phyloP scores from a whole-genome alignment of 768 basidiomycete species.

The Serendipita indica region DNA sequence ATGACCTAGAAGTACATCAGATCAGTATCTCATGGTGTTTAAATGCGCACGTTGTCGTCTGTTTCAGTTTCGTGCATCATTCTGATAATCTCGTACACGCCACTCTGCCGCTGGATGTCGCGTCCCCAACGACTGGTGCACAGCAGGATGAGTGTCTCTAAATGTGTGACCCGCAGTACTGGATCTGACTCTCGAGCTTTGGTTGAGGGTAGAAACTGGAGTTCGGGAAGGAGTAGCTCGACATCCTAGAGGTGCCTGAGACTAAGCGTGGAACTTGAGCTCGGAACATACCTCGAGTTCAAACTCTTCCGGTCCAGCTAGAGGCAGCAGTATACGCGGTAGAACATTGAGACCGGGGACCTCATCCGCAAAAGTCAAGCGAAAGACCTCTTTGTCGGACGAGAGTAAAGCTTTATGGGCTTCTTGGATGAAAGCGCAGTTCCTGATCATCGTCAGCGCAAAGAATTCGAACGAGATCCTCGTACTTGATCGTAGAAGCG shows the following conservation, averaged over 20 bases:
- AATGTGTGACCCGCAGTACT: constrained; percentile 58
- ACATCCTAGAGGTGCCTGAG: constrained; percentile 42
- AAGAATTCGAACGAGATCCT: constrained; percentile 10
- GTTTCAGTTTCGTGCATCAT: constrained; percentile 63
- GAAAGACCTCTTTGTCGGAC: constrained; percentile 40
- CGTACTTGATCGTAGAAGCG: constrained; percentile 73
- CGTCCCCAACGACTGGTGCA: constrained; percentile 85
- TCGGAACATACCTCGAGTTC: constrained; percentile 63
- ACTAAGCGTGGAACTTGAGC: background rate
- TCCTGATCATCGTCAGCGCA: constrained; percentile 30
- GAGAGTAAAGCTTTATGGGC: constrained; percentile 60
- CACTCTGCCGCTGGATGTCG: constrained; percentile 60
- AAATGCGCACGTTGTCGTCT: constrained; percentile 48
- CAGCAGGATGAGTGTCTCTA: constrained; percentile 81
- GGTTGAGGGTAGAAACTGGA: constrained; percentile 77
- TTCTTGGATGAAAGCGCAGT: constrained; percentile 56
- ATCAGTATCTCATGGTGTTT: background rate
- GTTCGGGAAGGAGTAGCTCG: constrained; percentile 65
- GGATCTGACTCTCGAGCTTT: constrained; percentile 75
- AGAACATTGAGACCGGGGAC: constrained; percentile 75
- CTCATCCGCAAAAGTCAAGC: constrained; percentile 42
- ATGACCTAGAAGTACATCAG: background rate
- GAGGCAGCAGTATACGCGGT: constrained; percentile 71
- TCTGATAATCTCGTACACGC: constrained; percentile 76
- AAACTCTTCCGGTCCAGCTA: constrained; percentile 91